Conservation (phyloP, 371 early-diverging fungal genomes). For the Syncephalastrum racemosum region DNA sequence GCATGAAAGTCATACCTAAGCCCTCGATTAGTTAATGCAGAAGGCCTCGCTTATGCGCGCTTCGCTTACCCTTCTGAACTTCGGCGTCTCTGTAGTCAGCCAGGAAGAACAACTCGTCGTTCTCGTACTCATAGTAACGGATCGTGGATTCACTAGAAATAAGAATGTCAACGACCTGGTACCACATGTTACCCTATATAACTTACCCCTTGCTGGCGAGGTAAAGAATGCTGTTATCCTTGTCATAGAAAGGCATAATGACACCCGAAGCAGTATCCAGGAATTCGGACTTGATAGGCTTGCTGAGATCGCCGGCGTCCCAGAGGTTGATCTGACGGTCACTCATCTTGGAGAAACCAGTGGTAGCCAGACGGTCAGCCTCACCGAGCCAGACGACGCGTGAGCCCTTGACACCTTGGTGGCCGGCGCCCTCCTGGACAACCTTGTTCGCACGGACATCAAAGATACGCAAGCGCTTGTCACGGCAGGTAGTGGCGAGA, state of each 20-base stretch:
- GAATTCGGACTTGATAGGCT: slow-evolving; percentile 77
- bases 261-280: slow-evolving; percentile 95
- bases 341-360: slow-evolving; percentile 91
- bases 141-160: slow-evolving; percentile 91
- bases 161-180: slow-evolving; percentile 10
- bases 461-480: slow-evolving; percentile 92
- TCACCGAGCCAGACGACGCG: slow-evolving; percentile 93
- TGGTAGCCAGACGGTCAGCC: slow-evolving; percentile 80
- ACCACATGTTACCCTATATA: background rate
- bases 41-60: background rate
- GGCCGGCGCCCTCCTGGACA: slow-evolving; percentile 82
- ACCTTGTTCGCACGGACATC: slow-evolving; percentile 87
- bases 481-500: slow-evolving; percentile 92
- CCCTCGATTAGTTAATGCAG: background rate
- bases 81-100: slow-evolving; percentile 89
- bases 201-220: slow-evolving; percentile 90
- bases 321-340: slow-evolving; percentile 93
- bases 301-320: slow-evolving; percentile 73
- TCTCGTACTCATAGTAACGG: slow-evolving; percentile 95
- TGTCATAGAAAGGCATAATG: slow-evolving; percentile 95
- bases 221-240: slow-evolving; percentile 87
- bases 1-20: slow-evolving; percentile 82
- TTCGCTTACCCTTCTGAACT: slow-evolving; percentile 77
- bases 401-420: slow-evolving; percentile 95
- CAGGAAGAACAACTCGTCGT: slow-evolving; percentile 75